Percentiles rank a stretch among this genome's conserved stretches.
Conservation (phyloP, 306 rosid species). For the Cercis canadensis region DNA sequence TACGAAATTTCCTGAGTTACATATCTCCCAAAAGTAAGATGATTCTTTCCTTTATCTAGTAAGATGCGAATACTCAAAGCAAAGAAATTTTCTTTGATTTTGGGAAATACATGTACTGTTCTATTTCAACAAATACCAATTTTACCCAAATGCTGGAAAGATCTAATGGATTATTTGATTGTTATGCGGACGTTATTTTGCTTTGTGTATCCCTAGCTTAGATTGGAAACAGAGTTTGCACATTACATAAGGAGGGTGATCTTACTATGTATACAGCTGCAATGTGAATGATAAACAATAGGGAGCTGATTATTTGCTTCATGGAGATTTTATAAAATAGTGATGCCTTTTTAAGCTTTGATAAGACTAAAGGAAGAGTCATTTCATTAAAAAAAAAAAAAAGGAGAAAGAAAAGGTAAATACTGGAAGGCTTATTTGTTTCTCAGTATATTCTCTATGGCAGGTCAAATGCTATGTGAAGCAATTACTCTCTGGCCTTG, state of each 20-base stretch:
- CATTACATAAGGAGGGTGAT: conserved; percentile 4
- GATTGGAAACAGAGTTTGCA: conserved; percentile 31
- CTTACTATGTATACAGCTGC: conserved; percentile 18
- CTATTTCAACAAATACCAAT: conserved; percentile 1
- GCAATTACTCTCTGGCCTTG: conserved; percentile 93
- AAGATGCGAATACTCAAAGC: conserved; percentile 14
- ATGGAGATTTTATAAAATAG: conserved; percentile 16
- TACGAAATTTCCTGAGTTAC: conserved; percentile 35
- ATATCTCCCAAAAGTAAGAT: conserved; percentile 36
- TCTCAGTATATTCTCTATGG: conserved; percentile 45
- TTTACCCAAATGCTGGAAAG: conserved; percentile 29
- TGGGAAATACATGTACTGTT: conserved; percentile 4
- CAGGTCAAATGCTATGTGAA: conserved; percentile 93
- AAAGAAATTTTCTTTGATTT: conserved; percentile 14
- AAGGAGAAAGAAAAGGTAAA: conserved; percentile 16
- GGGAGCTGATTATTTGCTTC: conserved; percentile 31
- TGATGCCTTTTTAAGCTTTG: conserved; percentile 23
- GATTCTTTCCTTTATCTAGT: conserved; percentile 23
- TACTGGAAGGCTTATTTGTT: conserved; percentile 48
- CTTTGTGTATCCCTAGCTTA: conserved; percentile 27
- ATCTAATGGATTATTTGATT: conserved; percentile 28
- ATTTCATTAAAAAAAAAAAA: background rate
- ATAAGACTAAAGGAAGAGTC: conserved; percentile 4
- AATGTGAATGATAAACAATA: conserved; percentile 19
- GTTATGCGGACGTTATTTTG: conserved; percentile 15